A percentile compares a stretch with the other conserved stretches of the same genome.
These are phyloP conservation scores for Clavispora vitiphila DNA, from an alignment of 805 yeast species.

Conservation along the genomic window DNA sequence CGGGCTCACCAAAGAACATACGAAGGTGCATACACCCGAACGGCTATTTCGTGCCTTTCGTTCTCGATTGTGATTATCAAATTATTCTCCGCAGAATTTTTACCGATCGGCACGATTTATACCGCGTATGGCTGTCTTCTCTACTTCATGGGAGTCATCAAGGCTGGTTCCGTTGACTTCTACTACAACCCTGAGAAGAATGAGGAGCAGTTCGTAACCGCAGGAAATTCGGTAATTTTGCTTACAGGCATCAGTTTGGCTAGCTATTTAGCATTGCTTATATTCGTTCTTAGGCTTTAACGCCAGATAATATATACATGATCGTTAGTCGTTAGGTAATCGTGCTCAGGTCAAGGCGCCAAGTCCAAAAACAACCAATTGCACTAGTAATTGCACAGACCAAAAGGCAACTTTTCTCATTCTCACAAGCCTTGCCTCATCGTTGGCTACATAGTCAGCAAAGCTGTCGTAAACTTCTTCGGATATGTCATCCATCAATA, in stretches of 20 bases:
- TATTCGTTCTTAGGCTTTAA: conserved; percentile 43
- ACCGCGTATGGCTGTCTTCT: conserved; percentile 52
- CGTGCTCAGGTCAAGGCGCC: conserved; percentile 44
- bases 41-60: conserved; percentile 64
- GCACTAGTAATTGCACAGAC: conserved; percentile 82
- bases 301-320: neutral
- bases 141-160: conserved; percentile 34
- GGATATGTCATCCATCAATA: conserved; percentile 86
- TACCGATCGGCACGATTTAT: conserved; percentile 62
- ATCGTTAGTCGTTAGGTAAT: neutral
- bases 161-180: conserved; percentile 32
- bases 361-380: conserved; percentile 74
- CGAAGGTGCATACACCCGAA: conserved; percentile 77
- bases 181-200: conserved; percentile 35
- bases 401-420: conserved; percentile 86
- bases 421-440: conserved; percentile 65
- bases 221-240: conserved; percentile 56
- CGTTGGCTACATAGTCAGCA: conserved; percentile 84
- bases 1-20: conserved; percentile 78
- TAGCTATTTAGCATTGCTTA: conserved; percentile 48
- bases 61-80: conserved; percentile 62
- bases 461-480: conserved; percentile 88
- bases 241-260: conserved; percentile 45
- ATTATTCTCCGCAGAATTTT: conserved; percentile 57
- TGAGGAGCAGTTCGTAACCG: conserved; percentile 47